Conservation (phyloP, 345 rosid genomes). For the Brassica juncea region DNA sequence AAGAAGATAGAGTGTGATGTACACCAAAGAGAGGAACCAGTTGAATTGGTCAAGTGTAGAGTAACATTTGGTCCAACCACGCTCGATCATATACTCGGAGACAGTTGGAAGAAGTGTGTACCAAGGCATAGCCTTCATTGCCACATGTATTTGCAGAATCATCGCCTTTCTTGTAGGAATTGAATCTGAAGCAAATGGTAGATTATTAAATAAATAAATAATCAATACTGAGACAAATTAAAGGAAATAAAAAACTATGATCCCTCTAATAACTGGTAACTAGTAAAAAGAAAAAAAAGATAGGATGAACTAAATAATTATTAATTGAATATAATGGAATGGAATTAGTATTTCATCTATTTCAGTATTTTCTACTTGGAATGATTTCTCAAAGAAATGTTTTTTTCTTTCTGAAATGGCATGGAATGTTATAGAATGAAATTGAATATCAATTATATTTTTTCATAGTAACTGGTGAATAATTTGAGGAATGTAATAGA, state of each 20-base stretch:
- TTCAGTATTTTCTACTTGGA: background rate
- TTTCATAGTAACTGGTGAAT: no score
- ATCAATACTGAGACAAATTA: background rate
- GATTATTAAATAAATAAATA: background rate
- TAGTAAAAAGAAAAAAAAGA: no score
- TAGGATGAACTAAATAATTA: background rate
- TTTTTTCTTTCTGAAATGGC: background rate
- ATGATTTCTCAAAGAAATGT: background rate
- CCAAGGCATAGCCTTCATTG: constrained; percentile 97
- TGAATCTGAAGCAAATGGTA: constrained; percentile 51
- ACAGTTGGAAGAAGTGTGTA: constrained; percentile 78
- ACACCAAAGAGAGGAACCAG: constrained; percentile 52
- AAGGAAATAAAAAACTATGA: background rate
- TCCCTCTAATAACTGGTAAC: background rate
- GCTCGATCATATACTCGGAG: constrained; percentile 83
- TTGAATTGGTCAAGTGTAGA: constrained; percentile 58
- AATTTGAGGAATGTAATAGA: no score
- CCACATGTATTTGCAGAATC: constrained; percentile 82
- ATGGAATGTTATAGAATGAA: no score
- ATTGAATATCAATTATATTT: no score
- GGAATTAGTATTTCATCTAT: background rate
- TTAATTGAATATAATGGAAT: background rate
- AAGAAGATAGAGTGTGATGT: constrained; percentile 57
- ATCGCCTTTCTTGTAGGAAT: constrained; percentile 83
- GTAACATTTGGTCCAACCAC: constrained; percentile 86